Base-by-base conservation (phyloP, 108 stramenopile genomes). In the Nitzschia sp. region DNA sequence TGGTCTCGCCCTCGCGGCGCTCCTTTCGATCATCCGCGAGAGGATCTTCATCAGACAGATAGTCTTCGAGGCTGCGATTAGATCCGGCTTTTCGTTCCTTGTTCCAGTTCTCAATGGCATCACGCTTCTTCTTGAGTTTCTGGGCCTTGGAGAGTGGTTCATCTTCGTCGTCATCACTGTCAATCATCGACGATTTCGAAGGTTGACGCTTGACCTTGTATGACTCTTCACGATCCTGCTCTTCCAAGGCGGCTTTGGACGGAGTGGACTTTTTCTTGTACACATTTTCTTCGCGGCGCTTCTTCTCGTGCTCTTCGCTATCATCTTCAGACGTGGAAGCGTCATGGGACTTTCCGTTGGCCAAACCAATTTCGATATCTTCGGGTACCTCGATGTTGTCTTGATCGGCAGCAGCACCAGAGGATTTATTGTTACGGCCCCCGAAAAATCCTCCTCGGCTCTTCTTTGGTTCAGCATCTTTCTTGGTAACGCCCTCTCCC, bases 51-150 rank as follows among this genome's bases (percentile, higher is more conserved):
- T 42, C 38, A 13, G 38, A 42, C 13, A 42, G 38, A 13, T 42
- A 42, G 38, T 42, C 38, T 42, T 42, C 9, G 9, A 42, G 13
- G 38, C 38, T 42, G 26, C 56, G 56, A 21, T 30, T 57, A 4
- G 56, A 57, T 57, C 56, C 56, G 9, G 8, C 15, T 29, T 57
- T 57, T 4, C 56, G 56, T 29, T 57, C 56, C 29, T 57, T 57
- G 30, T 57, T 57, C 56, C 56, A 57, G 27, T 6, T 13, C 29
- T 57, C 56, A 17, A 57, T 57, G 11, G 27, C 23, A 3, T 30
- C n/a, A 11, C 29, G 24, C 56, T 57, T 57, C 18, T 53, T 53
- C 9, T 30, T 25, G 27, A 57, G 31, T 29, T 29, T 29, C 6
- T 57, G 15, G 15, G 28, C 31, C 29, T 57, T 57, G 38, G 38